Conservation (phyloP, 2,329 filamentous ascomycete genomes). For the Graphilbum fragrans region DNA sequence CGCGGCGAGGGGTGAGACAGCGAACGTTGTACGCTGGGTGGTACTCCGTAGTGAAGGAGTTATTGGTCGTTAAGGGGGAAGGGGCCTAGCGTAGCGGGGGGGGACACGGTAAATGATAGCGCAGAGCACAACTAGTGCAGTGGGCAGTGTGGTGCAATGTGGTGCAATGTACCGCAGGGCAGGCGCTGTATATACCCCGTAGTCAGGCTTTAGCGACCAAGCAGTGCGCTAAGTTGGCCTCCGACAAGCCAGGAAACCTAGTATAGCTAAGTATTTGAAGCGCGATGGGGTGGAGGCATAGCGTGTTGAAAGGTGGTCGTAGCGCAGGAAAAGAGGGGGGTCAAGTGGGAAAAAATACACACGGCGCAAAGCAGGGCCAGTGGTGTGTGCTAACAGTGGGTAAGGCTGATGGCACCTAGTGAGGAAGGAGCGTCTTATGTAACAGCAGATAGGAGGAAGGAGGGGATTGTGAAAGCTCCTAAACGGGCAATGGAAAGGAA, state of each 20-base stretch:
- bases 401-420: neutral
- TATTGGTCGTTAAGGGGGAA: neutral
- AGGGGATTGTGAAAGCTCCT: neutral
- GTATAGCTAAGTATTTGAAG: neutral
- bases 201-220: too few relatives aligned
- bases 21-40: neutral
- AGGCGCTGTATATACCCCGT: too few relatives aligned
- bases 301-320: slow-evolving; percentile 6
- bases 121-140: too few relatives aligned
- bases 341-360: neutral
- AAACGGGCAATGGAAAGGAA: neutral
- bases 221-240: too few relatives aligned
- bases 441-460: neutral
- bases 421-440: neutral
- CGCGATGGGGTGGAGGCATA: slow-evolving; percentile 4
- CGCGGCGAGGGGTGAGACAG: too few relatives aligned
- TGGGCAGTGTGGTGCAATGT: too few relatives aligned
- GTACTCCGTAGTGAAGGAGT: neutral
- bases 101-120: too few relatives aligned
- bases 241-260: too few relatives aligned
- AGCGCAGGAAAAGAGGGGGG: neutral
- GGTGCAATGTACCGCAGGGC: too few relatives aligned
- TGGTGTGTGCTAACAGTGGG: neutral
- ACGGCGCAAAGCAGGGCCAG: neutral
- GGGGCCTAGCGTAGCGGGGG: neutral